These are phyloP conservation scores for Pholiota conissans DNA, from an alignment of 768 basidiomycete species.

Conservation along the genomic window DNA sequence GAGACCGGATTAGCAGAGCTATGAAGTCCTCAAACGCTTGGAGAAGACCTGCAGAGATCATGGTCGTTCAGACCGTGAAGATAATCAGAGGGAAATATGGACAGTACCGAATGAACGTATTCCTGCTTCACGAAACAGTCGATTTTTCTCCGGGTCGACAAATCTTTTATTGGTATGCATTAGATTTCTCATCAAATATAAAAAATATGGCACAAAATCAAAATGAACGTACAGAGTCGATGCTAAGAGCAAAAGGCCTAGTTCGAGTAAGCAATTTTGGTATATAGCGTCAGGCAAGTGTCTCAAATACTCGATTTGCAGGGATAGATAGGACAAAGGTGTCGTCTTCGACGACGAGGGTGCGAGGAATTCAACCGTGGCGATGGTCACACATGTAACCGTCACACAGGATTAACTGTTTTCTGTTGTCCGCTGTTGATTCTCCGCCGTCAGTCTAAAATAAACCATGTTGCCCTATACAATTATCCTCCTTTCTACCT, in stretches of 20 bases:
- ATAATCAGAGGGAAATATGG: constrained; percentile 7
- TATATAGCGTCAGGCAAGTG: background rate
- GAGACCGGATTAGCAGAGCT: background rate
- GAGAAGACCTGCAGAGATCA: background rate
- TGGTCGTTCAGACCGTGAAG: constrained; percentile 4
- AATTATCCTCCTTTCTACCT: background rate
- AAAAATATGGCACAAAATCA: constrained; percentile 20
- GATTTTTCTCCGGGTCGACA: constrained; percentile 26
- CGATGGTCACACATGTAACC: constrained; percentile 13
- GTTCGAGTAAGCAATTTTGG: background rate
- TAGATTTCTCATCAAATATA: constrained; percentile 31
- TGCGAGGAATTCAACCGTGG: constrained; percentile 16
- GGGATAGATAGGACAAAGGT: constrained; percentile 8
- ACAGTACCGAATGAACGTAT: constrained; percentile 7
- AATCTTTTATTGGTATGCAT: constrained; percentile 33
- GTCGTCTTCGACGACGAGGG: constrained; percentile 18
- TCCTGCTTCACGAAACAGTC: constrained; percentile 24
- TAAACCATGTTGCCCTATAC: too few relatives aligned
- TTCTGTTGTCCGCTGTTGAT: constrained; percentile 8
- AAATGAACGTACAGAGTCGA: constrained; percentile 11
- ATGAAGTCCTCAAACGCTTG: background rate
- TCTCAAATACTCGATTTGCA: background rate
- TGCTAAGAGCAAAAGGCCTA: background rate
- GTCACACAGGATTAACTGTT: constrained; percentile 20
- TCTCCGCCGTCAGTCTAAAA: too few relatives aligned